Base-by-base conservation (phyloP, 2,329 filamentous ascomycete genomes). In the Colletotrichum cordylinicola region DNA sequence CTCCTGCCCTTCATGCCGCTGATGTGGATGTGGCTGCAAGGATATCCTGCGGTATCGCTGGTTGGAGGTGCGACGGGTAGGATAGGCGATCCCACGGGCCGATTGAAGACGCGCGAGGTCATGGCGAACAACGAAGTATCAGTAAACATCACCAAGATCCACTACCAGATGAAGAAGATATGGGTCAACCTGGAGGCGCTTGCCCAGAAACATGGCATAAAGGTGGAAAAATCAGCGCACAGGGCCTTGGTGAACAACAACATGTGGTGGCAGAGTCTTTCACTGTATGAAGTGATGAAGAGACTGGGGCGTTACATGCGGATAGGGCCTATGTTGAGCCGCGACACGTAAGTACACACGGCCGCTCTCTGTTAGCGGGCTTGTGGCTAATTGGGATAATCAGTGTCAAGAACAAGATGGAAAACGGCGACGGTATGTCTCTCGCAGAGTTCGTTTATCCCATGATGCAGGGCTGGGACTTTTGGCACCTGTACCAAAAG, bases 401-500 rank as follows among this genome's bases (percentile, higher is more conserved):
- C 33, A 88, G 86, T 39, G 96, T 98, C 70, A 97, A 95, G 85
- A 93, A 92, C 73, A 95, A 96, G 81, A 90, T 98, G 88, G 90
- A 91, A n/a, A 93, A 93, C 69, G 95, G 95, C 48, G 94, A 97
- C 78, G 98, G 97, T 80, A 96, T 99, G 94, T 98, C 96, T 1
- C 94, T 98, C 80, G 93, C 95, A 43, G 97, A 99, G 83, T 98
- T 99, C 84, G 91, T 93, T 56, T 99, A 99, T 82, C 97, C 98
- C 2, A 86, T 99, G 18, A 91, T 98, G 80, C 97, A 99, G 83
- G 96, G 94, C 27, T 98, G 96, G 94, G 97, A 99, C 83, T 99
- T 96, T 91, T 98, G 95, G 95, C 90, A 94, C 79, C 90, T 98
- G 86, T 98, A 94, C 85, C 83, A 80, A 77, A 89, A 91, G 62